Conservation (phyloP, 2,329 filamentous ascomycete species). For the Aspergillus tanneri region DNA sequence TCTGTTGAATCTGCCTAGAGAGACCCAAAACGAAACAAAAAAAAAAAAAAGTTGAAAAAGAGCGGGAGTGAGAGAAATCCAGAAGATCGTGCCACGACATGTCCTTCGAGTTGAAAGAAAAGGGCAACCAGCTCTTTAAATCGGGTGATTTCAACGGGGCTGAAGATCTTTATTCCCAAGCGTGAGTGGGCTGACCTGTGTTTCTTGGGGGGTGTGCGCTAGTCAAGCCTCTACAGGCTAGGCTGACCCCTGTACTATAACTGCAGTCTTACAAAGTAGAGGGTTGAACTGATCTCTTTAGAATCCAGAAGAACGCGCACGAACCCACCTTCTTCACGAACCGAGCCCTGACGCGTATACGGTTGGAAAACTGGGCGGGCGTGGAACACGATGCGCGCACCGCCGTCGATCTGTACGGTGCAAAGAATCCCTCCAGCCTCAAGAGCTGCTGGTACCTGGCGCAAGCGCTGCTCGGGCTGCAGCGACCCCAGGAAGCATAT, state of each 20-base stretch:
- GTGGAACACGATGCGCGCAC: slow-evolving; percentile 75
- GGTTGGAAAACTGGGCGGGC: slow-evolving; percentile 69
- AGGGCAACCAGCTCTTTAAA: slow-evolving; percentile 49
- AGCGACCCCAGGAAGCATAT: slow-evolving; percentile 71
- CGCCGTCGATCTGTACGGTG: slow-evolving; percentile 65
- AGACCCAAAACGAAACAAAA: background rate
- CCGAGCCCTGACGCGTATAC: slow-evolving; percentile 77
- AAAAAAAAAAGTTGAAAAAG: background rate
- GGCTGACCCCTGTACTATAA: too few species aligned
- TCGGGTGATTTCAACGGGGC: slow-evolving; percentile 46
- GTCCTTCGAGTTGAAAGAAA: slow-evolving; percentile 42
- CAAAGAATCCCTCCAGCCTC: slow-evolving; percentile 58
- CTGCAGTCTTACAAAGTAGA: too few species aligned
- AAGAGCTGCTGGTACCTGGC: slow-evolving; percentile 84
- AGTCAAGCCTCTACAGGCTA: background rate
- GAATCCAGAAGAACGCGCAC: slow-evolving; percentile 72
- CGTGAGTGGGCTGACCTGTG: slow-evolving; percentile 32
- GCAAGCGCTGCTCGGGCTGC: slow-evolving; percentile 75
- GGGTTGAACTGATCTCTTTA: slow-evolving; percentile 33
- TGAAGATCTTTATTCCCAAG: slow-evolving; percentile 49
- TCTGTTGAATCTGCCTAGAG: background rate
- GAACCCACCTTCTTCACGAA: slow-evolving; percentile 86
- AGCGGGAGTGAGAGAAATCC: background rate
- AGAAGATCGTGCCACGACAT: background rate
- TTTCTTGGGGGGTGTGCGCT: background rate